These are phyloP conservation scores for Chlorella sp. DNA, from an alignment of 139 green algal genomes.

Conservation along the genomic window DNA sequence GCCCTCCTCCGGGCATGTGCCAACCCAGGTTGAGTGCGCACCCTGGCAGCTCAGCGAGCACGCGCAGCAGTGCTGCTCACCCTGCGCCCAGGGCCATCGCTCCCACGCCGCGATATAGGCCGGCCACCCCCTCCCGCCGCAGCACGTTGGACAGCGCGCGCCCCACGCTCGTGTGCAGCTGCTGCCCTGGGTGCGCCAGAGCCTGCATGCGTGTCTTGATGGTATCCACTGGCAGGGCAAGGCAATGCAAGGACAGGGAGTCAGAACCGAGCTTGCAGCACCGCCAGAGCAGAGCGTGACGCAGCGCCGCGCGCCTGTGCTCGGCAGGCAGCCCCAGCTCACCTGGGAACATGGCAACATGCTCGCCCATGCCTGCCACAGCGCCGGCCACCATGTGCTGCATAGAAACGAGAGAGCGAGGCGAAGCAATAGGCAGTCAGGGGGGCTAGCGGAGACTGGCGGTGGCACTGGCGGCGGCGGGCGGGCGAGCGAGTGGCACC, in stretches of 20 bases:
- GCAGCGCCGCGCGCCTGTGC: too few relatives aligned
- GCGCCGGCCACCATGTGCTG: slow-evolving; percentile 91
- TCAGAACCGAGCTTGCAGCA: background rate
- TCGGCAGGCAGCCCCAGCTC: background rate
- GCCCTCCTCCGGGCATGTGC: background rate
- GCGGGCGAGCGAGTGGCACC: background rate
- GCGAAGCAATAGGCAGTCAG: background rate
- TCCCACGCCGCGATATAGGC: slow-evolving; percentile 82
- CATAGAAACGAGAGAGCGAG: background rate
- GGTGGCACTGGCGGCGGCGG: background rate
- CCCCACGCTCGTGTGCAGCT: slow-evolving; percentile 69
- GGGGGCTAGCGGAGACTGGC: background rate
- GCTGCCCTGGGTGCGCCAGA: slow-evolving; percentile 84
- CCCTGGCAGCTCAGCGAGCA: background rate
- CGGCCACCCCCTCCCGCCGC: slow-evolving; percentile 69
- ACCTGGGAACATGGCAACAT: slow-evolving; percentile 92
- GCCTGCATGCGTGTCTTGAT: slow-evolving; percentile 98
- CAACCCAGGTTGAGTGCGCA: background rate
- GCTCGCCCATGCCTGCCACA: slow-evolving; percentile 90
- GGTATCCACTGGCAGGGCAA: slow-evolving; percentile 80
- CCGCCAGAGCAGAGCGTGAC: background rate
- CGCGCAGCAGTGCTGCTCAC: slow-evolving; percentile 28
- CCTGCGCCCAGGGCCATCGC: slow-evolving; percentile 73
- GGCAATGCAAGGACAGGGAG: background rate
- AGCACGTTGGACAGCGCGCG: slow-evolving; percentile 64